Evolutionary conservation across 2,329 filamentous ascomycete genomes (phyloP), one percentile per base, ranked within the genome.

Genomic region (Dothideomycetidae sp.): DNA sequence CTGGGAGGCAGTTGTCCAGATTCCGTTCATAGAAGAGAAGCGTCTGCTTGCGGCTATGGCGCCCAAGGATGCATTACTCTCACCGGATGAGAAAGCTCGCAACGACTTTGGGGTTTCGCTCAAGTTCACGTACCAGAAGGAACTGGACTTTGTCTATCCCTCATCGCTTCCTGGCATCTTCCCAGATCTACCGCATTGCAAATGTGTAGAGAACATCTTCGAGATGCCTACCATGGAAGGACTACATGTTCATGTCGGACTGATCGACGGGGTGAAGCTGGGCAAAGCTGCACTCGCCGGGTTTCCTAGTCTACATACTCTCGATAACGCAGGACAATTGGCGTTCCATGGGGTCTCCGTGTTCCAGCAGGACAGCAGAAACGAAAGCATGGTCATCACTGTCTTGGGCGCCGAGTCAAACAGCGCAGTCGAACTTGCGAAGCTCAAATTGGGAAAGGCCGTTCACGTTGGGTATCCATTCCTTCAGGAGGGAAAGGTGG

Each of bases 1-100:
- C 46, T 98, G 90, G 90, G 90, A 98, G 56, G 90, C 90, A 17
- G 88, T 98, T 26, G 85, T 98, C 46, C 98, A 96, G 60, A 98
- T 98, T 52, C 90, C 90, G 0, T 98, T 98, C 60, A 98, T 98
- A 45, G 84, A 98, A 41, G 88, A 98, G 57, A 75, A 79, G 50
- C 75, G 90, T 16, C 66, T 98, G 2, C 67, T 98, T 39, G 62
- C 67, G 26, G 90, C 88, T 5, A 94, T 98, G 81, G 78, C 70
- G 11, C 77, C 85, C 5, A 85, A 79, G 55, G 86, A 96, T 46
- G 65, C 77, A 29, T 61, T 81, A 2, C 67, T 98, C n/a, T 74
- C 74, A 3, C 70, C 77, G 2, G 82, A 79, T 1, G 84, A 98
- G 55, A 81, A 77, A 53, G 66, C 70, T 11, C 75, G 92, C 42